Base-by-base conservation (phyloP, 169 alveolate genomes). In the Plasmodium relictum region DNA sequence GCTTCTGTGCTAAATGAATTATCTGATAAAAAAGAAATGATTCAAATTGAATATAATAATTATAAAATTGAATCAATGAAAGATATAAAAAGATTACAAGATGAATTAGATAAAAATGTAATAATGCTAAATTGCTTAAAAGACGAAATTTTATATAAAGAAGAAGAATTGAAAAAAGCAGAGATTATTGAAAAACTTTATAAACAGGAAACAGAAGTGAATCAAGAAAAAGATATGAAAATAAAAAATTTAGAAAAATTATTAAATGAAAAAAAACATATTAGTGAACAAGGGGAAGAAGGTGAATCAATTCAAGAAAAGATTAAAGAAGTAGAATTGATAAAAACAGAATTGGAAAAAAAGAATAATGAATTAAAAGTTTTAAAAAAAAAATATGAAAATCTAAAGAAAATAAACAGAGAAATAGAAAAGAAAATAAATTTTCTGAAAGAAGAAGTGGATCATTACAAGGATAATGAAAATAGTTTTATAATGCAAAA, bases 391-490 rank as follows among this genome's bases (percentile, higher is more conserved):
- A 69, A 86, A 50, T 86, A 70, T 71, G 92, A 86, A 58, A 42
- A 61, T 24, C 18, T 86, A 71, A 86, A 86, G 58, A 86, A 61
- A 86, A 48, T 68, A 9, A 86, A 86, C 48, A 86, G 9, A 18
- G 92, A 70, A 20, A 86, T 86, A 70, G 76, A 86, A 42, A 86
- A 58, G 66, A 86, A 70, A 48, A 86, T 86, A 48, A 59, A 39
- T 12, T 86, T 71, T 66, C 62, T 86, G 61, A 69, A 71, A 52
- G 92, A 86, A 45, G 92, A 86, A 71, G 66, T 71, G 14, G 92
- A 86, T 86, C 70, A 86, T 70, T 86, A 86, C 52, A 86, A 86
- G 61, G 70, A 86, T 70, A 86, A 86, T 86, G 92, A 86, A 48
- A 86, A 86, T 39, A 70, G 92, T 70, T 70, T 86, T 50, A 61